Evolutionary conservation across 345 rosid genomes (phyloP).

Genomic region (Leavenworthia alabamica): DNA sequence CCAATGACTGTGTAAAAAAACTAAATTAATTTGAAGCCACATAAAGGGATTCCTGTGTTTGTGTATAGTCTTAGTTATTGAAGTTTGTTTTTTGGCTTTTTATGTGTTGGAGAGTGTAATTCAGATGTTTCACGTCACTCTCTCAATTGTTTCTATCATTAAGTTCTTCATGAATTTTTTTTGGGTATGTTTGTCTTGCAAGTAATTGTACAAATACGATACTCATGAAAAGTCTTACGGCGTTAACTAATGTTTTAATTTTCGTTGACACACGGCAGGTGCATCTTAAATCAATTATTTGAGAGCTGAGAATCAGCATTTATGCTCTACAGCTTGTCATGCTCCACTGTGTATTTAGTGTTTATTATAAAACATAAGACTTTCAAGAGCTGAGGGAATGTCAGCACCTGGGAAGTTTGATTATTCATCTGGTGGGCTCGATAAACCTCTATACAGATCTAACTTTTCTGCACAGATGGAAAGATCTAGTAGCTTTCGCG

Average conservation of each 20-base stretch:
- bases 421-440: constrained; percentile 69
- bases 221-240: constrained; percentile 1
- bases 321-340: constrained; percentile 55
- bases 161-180: constrained; percentile 1
- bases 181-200: constrained; percentile 10
- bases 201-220: background rate
- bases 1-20: constrained; percentile 15
- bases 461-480: constrained; percentile 61
- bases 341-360: constrained; percentile 46
- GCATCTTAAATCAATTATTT: constrained; percentile 18
- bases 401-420: constrained; percentile 83
- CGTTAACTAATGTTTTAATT: background rate
- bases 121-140: background rate
- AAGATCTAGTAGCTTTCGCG: constrained; percentile 81
- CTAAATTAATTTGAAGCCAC: background rate
- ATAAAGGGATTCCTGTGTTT: constrained; percentile 5
- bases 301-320: constrained; percentile 33
- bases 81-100: background rate
- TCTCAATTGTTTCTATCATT: background rate
- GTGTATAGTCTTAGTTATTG: background rate
- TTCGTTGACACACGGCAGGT: constrained; percentile 40
- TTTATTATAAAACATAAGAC: constrained; percentile 33
- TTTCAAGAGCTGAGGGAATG: constrained; percentile 51
- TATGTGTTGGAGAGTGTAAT: constrained; percentile 15
- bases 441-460: constrained; percentile 76